Base-by-base conservation (phyloP, 1,139 yeast species). In the Lodderomyces metapsilosis region DNA sequence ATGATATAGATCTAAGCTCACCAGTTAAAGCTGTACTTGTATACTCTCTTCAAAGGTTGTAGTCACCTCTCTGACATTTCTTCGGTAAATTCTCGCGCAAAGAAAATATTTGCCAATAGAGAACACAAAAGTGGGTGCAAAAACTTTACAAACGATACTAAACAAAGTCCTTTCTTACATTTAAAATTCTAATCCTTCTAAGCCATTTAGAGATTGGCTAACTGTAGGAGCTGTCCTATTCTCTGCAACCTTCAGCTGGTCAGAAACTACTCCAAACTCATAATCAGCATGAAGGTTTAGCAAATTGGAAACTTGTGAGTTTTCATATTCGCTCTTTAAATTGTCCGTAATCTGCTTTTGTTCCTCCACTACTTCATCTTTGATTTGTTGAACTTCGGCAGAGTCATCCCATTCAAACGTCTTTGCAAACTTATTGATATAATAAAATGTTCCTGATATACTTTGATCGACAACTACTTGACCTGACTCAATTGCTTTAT, bases 401-500 rank as follows among this genome's bases (percentile, higher is more conserved):
- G 37, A 43, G 17, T 52, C 52, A 21, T 49, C 49, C 34, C 51
- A 49, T 4, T 51, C 48, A 0, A 40, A 45, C 8, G 42, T 44
- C 11, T 27, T 41, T 9, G 37, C 16, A 43, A 69, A 68, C 39
- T 54, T 55, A 44, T 71, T 71, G 25, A 57, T 48, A 44, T 61
- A 71, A 50, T 71, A 72, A 43, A 72, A 71, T 3, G 80, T 70
- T 0, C 91, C 91, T 34, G 78, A 70, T 4, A 81, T 68, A 43
- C 78, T 77, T 47, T 82, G 82, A 59, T 88, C 96, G 8, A 87
- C 70, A 9, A 84, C 80, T 1, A 87, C 56, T 1, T 62, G 61
- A 1, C 89, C 92, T 3, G 62, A 57, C 6, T 69, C 72, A 27
- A 85, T 75, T 18, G 86, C 81, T 44, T 72, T 66, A 42, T 79